These are phyloP conservation scores for Mycena chlorophos DNA, from an alignment of 768 basidiomycete species.

Conservation along the genomic window DNA sequence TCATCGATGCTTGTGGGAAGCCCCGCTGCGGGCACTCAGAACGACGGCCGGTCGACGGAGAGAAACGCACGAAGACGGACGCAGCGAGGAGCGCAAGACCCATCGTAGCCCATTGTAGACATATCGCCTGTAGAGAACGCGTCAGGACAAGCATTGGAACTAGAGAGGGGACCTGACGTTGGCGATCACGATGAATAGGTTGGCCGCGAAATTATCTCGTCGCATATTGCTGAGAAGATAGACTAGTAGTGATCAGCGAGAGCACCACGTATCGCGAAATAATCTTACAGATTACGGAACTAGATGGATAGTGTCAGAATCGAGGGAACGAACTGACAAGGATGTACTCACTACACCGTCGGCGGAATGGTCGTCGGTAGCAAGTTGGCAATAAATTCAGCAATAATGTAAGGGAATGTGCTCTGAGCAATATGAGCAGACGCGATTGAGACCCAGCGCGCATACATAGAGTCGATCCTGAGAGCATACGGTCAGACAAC, in stretches of 20 bases:
- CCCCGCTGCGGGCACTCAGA: constrained; percentile 18
- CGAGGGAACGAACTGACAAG: not conserved
- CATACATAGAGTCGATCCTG: constrained; percentile 21
- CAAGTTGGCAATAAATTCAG: constrained; percentile 38
- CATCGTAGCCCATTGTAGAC: constrained; percentile 25
- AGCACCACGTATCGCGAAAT: too few relatives aligned
- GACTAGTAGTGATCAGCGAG: constrained; percentile 2
- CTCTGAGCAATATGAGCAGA: constrained; percentile 15
- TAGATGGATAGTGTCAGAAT: not conserved
- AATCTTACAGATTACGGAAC: constrained; percentile 20
- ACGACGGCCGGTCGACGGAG: not conserved
- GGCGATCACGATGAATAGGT: constrained; percentile 36
- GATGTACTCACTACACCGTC: constrained; percentile 21
- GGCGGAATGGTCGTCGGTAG: constrained; percentile 37
- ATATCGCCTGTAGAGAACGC: constrained; percentile 16
- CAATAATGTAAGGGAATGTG: constrained; percentile 38
- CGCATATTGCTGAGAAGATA: constrained; percentile 25
- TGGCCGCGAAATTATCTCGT: constrained; percentile 35
- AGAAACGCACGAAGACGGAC: constrained; percentile 23
- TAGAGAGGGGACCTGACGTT: constrained; percentile 22
- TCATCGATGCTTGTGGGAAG: constrained; percentile 35
- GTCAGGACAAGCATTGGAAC: not conserved
- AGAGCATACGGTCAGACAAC: not conserved
- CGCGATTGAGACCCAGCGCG: too few relatives aligned
- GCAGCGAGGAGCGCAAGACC: constrained; percentile 30